Evolutionary conservation across 2,329 filamentous ascomycete genomes (phyloP).

Genomic region (Leptodontidium sp.): DNA sequence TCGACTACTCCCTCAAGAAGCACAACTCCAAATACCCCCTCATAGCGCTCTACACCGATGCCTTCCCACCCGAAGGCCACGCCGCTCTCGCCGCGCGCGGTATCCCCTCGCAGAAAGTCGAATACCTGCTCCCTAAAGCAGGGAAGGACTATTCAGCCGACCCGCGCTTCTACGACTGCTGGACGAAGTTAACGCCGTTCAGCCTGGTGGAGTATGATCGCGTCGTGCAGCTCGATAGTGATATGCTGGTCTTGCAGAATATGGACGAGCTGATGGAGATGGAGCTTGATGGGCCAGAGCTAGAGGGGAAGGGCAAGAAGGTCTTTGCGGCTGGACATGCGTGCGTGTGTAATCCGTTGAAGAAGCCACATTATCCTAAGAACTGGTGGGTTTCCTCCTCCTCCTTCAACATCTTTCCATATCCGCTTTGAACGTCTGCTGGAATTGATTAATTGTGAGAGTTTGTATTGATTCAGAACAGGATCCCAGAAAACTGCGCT

Average conservation of each 20-base stretch:
- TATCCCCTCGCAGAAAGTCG: constrained; percentile 75
- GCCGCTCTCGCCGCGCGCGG: constrained; percentile 72
- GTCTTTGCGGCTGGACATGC: constrained; percentile 88
- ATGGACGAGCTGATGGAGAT: constrained; percentile 96
- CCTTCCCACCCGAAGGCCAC: constrained; percentile 74
- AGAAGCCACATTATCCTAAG: constrained; percentile 79
- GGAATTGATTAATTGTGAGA: background rate
- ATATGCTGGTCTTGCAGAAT: constrained; percentile 84
- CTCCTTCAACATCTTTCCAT: background rate
- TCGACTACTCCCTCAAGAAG: constrained; percentile 77
- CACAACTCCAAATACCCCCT: constrained; percentile 76
- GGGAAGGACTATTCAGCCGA: constrained; percentile 77
- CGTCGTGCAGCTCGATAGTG: constrained; percentile 85
- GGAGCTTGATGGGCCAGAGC: constrained; percentile 66
- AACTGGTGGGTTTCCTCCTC: constrained; percentile 65
- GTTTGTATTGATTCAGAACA: constrained; percentile 26
- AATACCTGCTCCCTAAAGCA: constrained; percentile 73
- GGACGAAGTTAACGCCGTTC: constrained; percentile 86
- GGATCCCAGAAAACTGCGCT: constrained; percentile 63
- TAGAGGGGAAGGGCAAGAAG: constrained; percentile 59
- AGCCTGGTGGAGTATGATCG: constrained; percentile 78
- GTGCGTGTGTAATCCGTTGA: constrained; percentile 85
- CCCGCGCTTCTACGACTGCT: constrained; percentile 88
- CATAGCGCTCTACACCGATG: constrained; percentile 82
- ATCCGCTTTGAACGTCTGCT: background rate